Base-by-base conservation (phyloP, 768 basidiomycete genomes). In the Termitomyces bulborhizus region DNA sequence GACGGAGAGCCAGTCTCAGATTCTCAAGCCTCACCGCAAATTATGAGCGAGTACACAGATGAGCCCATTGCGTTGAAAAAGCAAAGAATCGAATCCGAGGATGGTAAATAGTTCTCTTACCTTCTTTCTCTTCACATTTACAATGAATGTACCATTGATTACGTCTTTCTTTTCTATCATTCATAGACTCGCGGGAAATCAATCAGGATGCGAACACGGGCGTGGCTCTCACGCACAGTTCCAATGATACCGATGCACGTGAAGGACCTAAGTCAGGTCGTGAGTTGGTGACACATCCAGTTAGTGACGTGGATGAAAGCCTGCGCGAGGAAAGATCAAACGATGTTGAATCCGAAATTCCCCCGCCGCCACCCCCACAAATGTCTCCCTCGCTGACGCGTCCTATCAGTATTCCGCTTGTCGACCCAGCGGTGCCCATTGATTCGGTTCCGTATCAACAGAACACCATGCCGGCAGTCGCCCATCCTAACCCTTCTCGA, bases 61-160 rank as follows among this genome's bases (percentile, higher is more conserved):
- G 54, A 57, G 37, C 54, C 57, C 6, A 31, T 26, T 50, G 26
- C 15, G 16, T 12, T 40, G 49, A 13, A 51, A 11, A 54, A 56
- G 12, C 42, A 44, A 41, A 49, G 50, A 15, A 56, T 49, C 39
- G 51, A 51, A 46, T 59, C 56, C 27, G 58, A 60, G 55, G 62
- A 65, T 60, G 62, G 66, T 67, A 66, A 67, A 62, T 66, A 63
- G 39, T 55, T 46, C 58, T 57, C 37, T 48, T 48, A 48, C 16
- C 54, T 54, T 64, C 62, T 61, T 57, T 55, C 57, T 47, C 57
- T 47, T 53, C 53, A 48, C 45, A 51, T 39, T 47, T 53, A 57
- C 47, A 54, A 46, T 52, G 53, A 63, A 65, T 59, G 55, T 58
- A 64, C 59, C 42, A 60, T 71, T 73, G 69, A 70, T 71, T 66